phyloP scores from a whole-genome alignment of 106 monocot species.

The Apostasia shenzhenica region DNA sequence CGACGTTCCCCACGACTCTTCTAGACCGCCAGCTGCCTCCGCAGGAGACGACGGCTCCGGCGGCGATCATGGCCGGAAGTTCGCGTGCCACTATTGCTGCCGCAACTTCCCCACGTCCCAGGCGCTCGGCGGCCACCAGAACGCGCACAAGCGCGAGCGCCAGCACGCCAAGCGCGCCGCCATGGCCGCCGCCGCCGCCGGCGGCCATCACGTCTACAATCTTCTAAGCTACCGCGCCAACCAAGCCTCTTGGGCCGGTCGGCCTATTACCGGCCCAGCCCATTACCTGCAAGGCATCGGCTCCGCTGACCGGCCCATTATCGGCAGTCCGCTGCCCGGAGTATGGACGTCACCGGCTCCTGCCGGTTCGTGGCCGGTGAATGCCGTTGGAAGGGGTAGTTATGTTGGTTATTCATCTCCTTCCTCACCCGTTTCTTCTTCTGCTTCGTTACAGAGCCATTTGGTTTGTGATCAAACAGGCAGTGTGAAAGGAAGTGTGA shows the following conservation, averaged over 20 bases:
- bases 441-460: constrained; percentile 11
- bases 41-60: too few relatives aligned
- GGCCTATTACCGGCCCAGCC: constrained; percentile 2
- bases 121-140: constrained; percentile 86
- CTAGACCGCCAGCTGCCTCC: neutral
- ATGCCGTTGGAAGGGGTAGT: neutral
- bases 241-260: too few relatives aligned
- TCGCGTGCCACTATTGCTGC: constrained; percentile 96
- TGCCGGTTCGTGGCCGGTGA: neutral
- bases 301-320: constrained; percentile 23
- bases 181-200: constrained; percentile 29
- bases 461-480: too few relatives aligned
- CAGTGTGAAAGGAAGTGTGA: constrained; percentile 15
- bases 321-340: constrained; percentile 19
- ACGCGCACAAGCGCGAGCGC: constrained; percentile 77
- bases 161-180: constrained; percentile 75
- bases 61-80: constrained; percentile 27
- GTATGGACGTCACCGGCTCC: neutral
- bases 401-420: too few relatives aligned
- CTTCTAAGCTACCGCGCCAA: constrained; percentile 19
- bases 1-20: constrained; percentile 33
- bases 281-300: constrained; percentile 14
- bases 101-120: constrained; percentile 95
- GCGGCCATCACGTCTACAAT: constrained; percentile 8
- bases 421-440: neutral